Evolutionary conservation across 2,329 filamentous ascomycete genomes (phyloP).

Genomic region (Dothiorella sarmentorum): DNA sequence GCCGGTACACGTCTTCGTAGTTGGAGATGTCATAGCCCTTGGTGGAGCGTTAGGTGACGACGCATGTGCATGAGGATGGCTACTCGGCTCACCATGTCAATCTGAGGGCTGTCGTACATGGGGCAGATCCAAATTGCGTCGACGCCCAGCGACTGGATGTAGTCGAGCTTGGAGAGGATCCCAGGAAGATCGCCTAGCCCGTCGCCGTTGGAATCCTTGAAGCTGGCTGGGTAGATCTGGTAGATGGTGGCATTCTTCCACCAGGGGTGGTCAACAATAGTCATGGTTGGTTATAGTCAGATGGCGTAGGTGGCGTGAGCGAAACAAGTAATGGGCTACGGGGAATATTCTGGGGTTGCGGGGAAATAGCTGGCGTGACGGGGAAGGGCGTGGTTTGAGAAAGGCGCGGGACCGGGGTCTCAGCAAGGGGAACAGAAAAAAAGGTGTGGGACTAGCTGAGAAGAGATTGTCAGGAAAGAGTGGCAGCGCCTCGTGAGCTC

Average conservation of each 20-base stretch:
- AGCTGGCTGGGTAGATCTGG: conserved; percentile 61
- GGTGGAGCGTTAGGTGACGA: too few relatives aligned
- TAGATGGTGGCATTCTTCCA: conserved; percentile 52
- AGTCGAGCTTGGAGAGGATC: conserved; percentile 56
- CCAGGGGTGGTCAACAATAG: conserved; percentile 37
- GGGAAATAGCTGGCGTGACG: not conserved
- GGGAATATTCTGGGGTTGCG: not conserved
- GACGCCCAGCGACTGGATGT: conserved; percentile 47
- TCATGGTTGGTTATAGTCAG: not conserved
- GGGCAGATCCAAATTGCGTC: conserved; percentile 6
- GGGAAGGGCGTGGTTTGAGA: not conserved
- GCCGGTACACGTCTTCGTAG: conserved; percentile 39
- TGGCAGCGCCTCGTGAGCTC: not conserved
- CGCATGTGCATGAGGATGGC: too few relatives aligned
- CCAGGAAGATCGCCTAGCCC: conserved; percentile 57
- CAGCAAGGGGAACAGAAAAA: not conserved
- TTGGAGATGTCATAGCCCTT: conserved; percentile 37
- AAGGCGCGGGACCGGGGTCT: not conserved
- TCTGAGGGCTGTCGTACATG: conserved; percentile 45
- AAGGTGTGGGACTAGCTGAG: not conserved
- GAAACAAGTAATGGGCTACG: not conserved
- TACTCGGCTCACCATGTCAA: conserved; percentile 38
- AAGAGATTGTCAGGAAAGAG: not conserved
- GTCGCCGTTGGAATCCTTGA: conserved; percentile 56
- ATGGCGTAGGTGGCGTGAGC: not conserved